Percentiles rank a stretch among this genome's conserved stretches.
Evolutionary conservation across 2,329 filamentous ascomycete species (phyloP).

Genomic region (Arthrobotrys musiformis): DNA sequence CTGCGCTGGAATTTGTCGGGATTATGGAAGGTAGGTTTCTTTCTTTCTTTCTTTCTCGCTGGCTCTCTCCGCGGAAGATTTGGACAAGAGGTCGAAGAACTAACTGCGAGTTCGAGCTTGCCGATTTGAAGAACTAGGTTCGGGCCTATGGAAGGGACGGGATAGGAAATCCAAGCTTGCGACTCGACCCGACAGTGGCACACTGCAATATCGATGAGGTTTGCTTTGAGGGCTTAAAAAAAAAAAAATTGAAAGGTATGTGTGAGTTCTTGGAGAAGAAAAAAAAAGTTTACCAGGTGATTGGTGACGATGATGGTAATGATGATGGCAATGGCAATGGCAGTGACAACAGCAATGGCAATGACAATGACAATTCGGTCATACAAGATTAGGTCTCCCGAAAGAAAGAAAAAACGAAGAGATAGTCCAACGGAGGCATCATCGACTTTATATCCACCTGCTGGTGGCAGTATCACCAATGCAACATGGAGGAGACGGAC

Average conservation of each 20-base stretch:
- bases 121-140: conserved; percentile 8
- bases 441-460: conserved; percentile 50
- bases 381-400: conserved; percentile 23
- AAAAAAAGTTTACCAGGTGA: background rate
- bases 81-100: conserved; percentile 11
- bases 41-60: too few relatives aligned
- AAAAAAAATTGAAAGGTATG: conserved; percentile 9
- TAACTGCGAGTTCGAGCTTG: conserved; percentile 31
- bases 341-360: background rate
- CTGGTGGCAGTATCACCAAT: conserved; percentile 20
- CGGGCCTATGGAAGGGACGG: conserved; percentile 11
- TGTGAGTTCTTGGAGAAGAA: background rate
- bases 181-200: conserved; percentile 21
- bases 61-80: conserved; percentile 18
- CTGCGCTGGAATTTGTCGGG: conserved; percentile 2
- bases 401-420: conserved; percentile 24
- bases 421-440: conserved; percentile 38
- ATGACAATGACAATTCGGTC: background rate
- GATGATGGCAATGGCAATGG: background rate
- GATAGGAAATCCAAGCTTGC: background rate
- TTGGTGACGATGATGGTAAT: background rate
- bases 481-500: conserved; percentile 28
- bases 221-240: conserved; percentile 33
- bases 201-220: conserved; percentile 20
- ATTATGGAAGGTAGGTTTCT: conserved; percentile 42